Percentiles rank a stretch among this genome's conserved stretches.
Evolutionary conservation across 768 basidiomycete species (phyloP).

Genomic region (Mycena capillaripes): DNA sequence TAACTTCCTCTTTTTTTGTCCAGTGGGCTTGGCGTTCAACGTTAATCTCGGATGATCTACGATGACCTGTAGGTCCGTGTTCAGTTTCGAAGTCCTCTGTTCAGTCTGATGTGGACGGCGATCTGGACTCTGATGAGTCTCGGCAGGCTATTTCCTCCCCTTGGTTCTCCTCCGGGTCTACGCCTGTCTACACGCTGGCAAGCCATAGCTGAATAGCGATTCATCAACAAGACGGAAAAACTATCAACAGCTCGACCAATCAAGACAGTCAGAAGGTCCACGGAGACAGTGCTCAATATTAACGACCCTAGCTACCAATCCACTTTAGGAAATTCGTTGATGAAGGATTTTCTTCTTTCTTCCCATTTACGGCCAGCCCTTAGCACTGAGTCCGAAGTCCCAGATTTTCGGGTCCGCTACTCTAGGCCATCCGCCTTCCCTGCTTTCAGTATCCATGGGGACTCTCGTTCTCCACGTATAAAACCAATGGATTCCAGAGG

Average conservation of each 20-base stretch:
- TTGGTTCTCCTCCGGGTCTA: no score
- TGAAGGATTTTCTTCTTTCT: background rate
- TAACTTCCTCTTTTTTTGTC: background rate
- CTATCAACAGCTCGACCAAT: background rate
- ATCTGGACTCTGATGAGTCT: no score
- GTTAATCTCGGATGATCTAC: no score
- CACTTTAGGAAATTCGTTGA: background rate
- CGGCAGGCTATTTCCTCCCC: no score
- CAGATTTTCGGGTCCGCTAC: background rate
- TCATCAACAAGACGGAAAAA: background rate
- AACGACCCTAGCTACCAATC: background rate
- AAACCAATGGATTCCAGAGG: background rate
- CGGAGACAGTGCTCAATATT: background rate
- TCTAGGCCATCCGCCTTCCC: background rate
- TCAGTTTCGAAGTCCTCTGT: no score
- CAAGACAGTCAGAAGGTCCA: background rate
- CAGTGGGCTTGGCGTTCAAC: no score
- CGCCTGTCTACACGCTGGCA: no score
- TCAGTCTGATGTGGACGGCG: no score
- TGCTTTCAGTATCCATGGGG: constrained; percentile 24
- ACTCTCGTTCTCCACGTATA: constrained; percentile 15
- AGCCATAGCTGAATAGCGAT: no score
- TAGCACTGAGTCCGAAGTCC: background rate
- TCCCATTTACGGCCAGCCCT: background rate
- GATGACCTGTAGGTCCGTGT: no score